Evolutionary conservation across 2,329 filamentous ascomycete species (phyloP), one percentile per base, ranked within the genome.

Genomic region (Cytospora piceae): DNA sequence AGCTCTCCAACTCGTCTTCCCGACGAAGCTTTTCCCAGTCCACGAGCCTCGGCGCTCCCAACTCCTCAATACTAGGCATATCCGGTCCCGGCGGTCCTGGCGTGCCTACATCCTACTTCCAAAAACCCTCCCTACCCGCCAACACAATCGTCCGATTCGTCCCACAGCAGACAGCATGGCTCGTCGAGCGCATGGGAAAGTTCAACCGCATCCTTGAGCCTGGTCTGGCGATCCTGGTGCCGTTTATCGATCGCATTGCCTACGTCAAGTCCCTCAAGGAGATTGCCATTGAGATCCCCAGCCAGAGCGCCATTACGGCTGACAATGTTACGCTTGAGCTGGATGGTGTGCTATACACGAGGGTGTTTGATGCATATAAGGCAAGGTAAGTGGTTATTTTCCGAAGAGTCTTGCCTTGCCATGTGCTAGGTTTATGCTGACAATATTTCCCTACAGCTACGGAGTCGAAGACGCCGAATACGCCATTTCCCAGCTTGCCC

Each of bases 141-240:
- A 99, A 99, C 80, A 99, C 95, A 4, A 83, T 99, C 69, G 83
- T 99, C 73, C 92, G 94, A 67, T 99, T 98, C 79, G 95, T 99
- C 52, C 95, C 95, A n/a, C 95, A 99, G 80, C 95, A 99, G 82
- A 98, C 94, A 72, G 95, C 95, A 77, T 99, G 95, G 95, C 94
- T 99, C 67, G 95, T 99, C 65, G 95, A 99, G 86, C 94, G 95
- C 75, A 99, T 99, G 95, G 95, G 95, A 73, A 95, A 94, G 79
- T 99, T 97, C 82, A 90, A 92, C 80, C 87, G 94, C 67, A 97
- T 99, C 74, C 82, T 99, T 59, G 87, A 97, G 73, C 95, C 95
- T 4, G 95, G 95, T 65, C 83, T 99, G 68, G 94, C 95, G 27
- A 85, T 99, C 69, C 81, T 99, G 71, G 84, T 95, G 63, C 95